A percentile compares a stretch with the other conserved stretches of the same genome.
Evolutionary conservation across 2,329 filamentous ascomycete genomes (phyloP).

Genomic region (Curvularia lunata): DNA sequence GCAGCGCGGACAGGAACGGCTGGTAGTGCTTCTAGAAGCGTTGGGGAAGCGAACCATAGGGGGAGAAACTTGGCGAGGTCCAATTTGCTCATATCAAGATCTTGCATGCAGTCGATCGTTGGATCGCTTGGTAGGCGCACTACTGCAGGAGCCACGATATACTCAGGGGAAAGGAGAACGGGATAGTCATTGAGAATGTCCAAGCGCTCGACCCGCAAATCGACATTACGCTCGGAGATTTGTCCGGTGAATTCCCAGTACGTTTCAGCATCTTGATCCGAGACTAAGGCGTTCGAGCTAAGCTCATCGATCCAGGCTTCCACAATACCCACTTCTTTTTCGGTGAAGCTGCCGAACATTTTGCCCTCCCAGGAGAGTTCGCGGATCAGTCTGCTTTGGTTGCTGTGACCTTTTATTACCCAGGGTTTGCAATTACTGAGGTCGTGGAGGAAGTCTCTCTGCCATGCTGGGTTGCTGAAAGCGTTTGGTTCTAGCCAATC

Average conservation of each 20-base stretch:
- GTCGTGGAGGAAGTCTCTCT: constrained; percentile 47
- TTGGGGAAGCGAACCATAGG: constrained; percentile 49
- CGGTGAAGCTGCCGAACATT: constrained; percentile 60
- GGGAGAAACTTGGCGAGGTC: constrained; percentile 36
- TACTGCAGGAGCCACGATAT: not conserved
- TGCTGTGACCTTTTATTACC: constrained; percentile 51
- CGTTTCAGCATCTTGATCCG: constrained; percentile 11
- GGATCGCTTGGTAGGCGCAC: not conserved
- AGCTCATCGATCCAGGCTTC: constrained; percentile 52
- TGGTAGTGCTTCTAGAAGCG: constrained; percentile 49
- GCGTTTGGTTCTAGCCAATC: constrained; percentile 52
- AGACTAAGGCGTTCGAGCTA: constrained; percentile 4
- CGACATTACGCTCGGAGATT: not conserved
- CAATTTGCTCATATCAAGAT: not conserved
- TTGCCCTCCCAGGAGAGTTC: constrained; percentile 56
- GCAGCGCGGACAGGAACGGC: constrained; percentile 47
- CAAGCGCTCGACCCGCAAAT: constrained; percentile 1
- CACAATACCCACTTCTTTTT: constrained; percentile 50
- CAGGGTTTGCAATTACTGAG: constrained; percentile 50
- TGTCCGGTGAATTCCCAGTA: constrained; percentile 33
- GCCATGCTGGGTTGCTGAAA: constrained; percentile 41
- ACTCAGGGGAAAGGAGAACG: constrained; percentile 8
- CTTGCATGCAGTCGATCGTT: not conserved
- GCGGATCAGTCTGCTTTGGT: constrained; percentile 51
- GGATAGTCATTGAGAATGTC: constrained; percentile 21